These are phyloP conservation scores for Plenodomus biglobosus DNA, from an alignment of 2,329 filamentous ascomycete species.

Conservation along the genomic window DNA sequence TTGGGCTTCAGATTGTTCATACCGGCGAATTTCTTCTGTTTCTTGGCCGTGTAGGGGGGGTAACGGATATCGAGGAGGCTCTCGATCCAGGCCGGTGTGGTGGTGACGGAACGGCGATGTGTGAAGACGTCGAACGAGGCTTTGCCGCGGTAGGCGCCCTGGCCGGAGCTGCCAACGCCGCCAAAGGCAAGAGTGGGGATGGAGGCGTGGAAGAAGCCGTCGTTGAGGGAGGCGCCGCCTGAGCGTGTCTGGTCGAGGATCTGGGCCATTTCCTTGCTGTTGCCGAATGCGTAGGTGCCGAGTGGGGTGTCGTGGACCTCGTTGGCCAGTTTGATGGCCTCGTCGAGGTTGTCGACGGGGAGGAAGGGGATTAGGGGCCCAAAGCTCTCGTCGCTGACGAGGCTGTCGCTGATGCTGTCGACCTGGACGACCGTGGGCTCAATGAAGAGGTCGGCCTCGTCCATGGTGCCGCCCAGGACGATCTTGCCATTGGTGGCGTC, in stretches of 20 bases:
- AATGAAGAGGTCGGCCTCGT: conserved; percentile 79
- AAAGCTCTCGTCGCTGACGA: conserved; percentile 84
- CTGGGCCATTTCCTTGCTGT: conserved; percentile 73
- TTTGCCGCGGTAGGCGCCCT: conserved; percentile 75
- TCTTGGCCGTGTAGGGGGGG: conserved; percentile 60
- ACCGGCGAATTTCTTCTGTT: conserved; percentile 54
- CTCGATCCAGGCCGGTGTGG: conserved; percentile 69
- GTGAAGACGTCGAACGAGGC: conserved; percentile 70
- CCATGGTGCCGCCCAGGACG: conserved; percentile 79
- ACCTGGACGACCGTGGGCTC: conserved; percentile 92
- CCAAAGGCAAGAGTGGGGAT: conserved; percentile 77
- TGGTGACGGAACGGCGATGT: conserved; percentile 62
- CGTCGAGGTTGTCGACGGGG: conserved; percentile 75
- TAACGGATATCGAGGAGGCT: conserved; percentile 66
- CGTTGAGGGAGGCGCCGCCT: conserved; percentile 56
- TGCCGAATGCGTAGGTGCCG: conserved; percentile 82
- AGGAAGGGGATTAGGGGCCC: conserved; percentile 88
- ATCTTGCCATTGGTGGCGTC: conserved; percentile 81
- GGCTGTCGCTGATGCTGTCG: conserved; percentile 70
- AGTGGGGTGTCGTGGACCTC: conserved; percentile 80
- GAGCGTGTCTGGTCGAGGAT: conserved; percentile 54
- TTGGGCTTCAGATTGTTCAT: conserved; percentile 58
- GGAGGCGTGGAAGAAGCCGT: conserved; percentile 68
- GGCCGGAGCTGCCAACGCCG: conserved; percentile 77
- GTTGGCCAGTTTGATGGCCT: conserved; percentile 82